Evolutionary conservation across 1,284 basidiomycete genomes (phyloP).

Genomic region (Psilocybe mexicana): DNA sequence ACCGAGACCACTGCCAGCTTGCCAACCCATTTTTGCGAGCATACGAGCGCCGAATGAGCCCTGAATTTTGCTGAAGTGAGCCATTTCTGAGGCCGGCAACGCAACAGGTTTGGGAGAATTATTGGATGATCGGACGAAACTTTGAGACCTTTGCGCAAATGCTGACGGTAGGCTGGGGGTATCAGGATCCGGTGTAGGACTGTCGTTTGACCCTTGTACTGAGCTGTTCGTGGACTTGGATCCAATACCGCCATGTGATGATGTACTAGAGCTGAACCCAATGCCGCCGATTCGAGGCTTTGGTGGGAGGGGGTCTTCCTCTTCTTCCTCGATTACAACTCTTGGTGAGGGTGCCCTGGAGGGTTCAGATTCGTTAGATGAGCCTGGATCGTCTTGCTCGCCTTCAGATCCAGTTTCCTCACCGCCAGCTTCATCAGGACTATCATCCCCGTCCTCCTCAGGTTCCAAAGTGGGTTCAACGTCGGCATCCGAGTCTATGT

Average conservation of each 20-base stretch:
- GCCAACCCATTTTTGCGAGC: slow-evolving; percentile 95
- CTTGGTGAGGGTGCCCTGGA: slow-evolving; percentile 56
- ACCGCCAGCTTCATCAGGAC: slow-evolving; percentile 33
- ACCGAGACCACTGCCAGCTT: slow-evolving; percentile 83
- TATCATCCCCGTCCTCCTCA: slow-evolving; percentile 36
- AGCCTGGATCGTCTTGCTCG: slow-evolving; percentile 39
- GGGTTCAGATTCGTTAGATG: slow-evolving; percentile 44
- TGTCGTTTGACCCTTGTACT: slow-evolving; percentile 14
- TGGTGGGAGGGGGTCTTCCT: slow-evolving; percentile 26
- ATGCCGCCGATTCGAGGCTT: slow-evolving; percentile 52
- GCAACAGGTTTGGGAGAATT: slow-evolving; percentile 46
- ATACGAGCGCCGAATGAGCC: slow-evolving; percentile 82
- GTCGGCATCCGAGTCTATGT: slow-evolving; percentile 41
- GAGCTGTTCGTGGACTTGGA: slow-evolving; percentile 28
- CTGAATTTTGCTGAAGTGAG: slow-evolving; percentile 79
- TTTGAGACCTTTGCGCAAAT: slow-evolving; percentile 36
- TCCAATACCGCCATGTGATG: slow-evolving; percentile 44
- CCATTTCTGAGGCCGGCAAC: slow-evolving; percentile 66
- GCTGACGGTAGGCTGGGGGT: slow-evolving; percentile 34
- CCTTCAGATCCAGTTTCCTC: slow-evolving; percentile 39
- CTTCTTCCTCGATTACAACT: slow-evolving; percentile 48
- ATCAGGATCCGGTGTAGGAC: slow-evolving; percentile 25
- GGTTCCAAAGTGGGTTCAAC: not conserved
- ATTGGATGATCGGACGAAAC: slow-evolving; percentile 57
- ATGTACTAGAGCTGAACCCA: slow-evolving; percentile 34